Base-by-base conservation (phyloP, 345 rosid genomes). In the Syzygium aqueum region DNA sequence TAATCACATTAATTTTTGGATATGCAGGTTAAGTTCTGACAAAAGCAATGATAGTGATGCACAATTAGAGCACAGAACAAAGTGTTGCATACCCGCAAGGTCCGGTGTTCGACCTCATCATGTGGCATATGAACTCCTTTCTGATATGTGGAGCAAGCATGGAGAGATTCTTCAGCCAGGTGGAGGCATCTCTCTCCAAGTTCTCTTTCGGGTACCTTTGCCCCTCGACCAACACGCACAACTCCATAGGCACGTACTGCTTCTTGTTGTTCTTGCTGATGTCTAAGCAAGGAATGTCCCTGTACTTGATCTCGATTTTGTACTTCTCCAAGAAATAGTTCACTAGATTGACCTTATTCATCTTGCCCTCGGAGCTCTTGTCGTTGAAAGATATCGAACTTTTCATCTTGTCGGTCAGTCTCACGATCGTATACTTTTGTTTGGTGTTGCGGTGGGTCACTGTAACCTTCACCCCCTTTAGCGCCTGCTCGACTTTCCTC, bases 211-310 rank as follows among this genome's bases (percentile, higher is more conserved):
- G 98, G 89, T 91, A 95, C 84, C 95, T 89, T 91, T 97, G 98
- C 51, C 99, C 98, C 82, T 94, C 98, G 10, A 92, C 94, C 86
- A 96, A 89, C 37, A 88, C 92, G 43, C 98, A 97, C 54, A 94
- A 93, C 87, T 95, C 98, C 98, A 97, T 94, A 2, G 99, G 99
- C 13, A 97, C 94, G 46, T 88, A 87, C 85, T 95, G 93, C 86
- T 87, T 86, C 63, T 91, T 89, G 49, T 92, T 92, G 86, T 86
- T 87, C 88, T 88, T 95, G 27, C 98, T 92, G 87, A 97, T 77
- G 89, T 97, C 97, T 86, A 97, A 88, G 90, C 96, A 91, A 51
- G 99, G 99, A 77, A 94, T 87, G 87, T 96, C 93, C 85, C 88
- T 87, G 78, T 88, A 73, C 85, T 14, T 83, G 80, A 96, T 94